These are phyloP conservation scores for Microdochium trichocladiopsis DNA, from an alignment of 2,329 filamentous ascomycete species.

Conservation along the genomic window DNA sequence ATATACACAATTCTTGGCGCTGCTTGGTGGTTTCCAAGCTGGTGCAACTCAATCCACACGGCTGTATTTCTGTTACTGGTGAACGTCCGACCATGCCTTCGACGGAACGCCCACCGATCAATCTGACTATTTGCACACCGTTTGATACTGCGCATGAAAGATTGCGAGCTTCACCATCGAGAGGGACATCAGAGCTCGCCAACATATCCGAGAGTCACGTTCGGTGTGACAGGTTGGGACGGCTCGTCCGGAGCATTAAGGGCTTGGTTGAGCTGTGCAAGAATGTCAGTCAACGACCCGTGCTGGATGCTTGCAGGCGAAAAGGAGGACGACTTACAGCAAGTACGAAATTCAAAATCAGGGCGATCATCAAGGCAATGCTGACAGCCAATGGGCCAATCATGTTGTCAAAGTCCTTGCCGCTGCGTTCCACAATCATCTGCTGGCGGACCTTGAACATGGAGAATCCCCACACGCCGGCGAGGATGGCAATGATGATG, in stretches of 20 bases:
- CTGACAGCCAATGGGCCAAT: conserved; percentile 80
- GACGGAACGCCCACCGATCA: too few relatives aligned
- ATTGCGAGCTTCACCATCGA: too few relatives aligned
- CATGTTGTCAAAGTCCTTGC: conserved; percentile 88
- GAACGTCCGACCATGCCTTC: too few relatives aligned
- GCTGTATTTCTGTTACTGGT: too few relatives aligned
- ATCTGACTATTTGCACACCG: too few relatives aligned
- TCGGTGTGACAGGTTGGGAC: not conserved
- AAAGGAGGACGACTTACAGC: conserved; percentile 49
- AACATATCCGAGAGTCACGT: not conserved
- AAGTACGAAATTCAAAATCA: conserved; percentile 84
- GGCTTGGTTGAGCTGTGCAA: not conserved
- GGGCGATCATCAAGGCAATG: conserved; percentile 66
- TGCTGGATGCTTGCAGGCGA: not conserved
- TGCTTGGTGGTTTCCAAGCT: too few relatives aligned
- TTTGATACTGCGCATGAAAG: too few relatives aligned
- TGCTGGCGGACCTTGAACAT: conserved; percentile 69
- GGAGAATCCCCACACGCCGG: conserved; percentile 79
- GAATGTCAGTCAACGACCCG: not conserved
- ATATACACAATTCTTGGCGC: too few relatives aligned
- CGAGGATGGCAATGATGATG: conserved; percentile 73
- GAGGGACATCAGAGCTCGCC: not conserved
- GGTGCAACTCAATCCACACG: too few relatives aligned
- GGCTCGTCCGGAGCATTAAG: not conserved
- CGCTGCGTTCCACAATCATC: conserved; percentile 80